These are phyloP conservation scores for Malus hybrid DNA, from an alignment of 331 rosid species.

Conservation along the genomic window DNA sequence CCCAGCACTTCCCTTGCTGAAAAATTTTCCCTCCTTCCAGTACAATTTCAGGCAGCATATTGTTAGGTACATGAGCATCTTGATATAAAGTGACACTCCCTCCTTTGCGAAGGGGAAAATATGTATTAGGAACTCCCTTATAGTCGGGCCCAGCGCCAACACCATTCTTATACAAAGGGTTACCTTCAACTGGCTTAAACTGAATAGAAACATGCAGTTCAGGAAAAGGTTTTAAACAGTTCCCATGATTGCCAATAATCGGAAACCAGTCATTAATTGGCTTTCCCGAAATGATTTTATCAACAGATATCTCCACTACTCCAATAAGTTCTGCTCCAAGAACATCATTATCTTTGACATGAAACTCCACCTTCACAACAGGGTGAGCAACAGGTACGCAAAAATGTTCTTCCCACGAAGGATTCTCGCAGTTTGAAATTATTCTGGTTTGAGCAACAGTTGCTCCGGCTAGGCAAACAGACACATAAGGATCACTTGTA, in stretches of 20 bases:
- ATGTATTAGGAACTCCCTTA: slow-evolving; percentile 46
- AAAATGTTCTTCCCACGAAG: slow-evolving; percentile 63
- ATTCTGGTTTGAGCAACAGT: slow-evolving; percentile 63
- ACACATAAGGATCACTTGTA: slow-evolving; percentile 76
- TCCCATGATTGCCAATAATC: slow-evolving; percentile 35
- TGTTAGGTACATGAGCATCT: slow-evolving; percentile 61
- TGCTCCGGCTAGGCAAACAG: slow-evolving; percentile 57
- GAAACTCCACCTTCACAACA: slow-evolving; percentile 39
- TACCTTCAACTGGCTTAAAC: slow-evolving; percentile 25
- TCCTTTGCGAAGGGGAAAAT: slow-evolving; percentile 65
- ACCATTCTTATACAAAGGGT: slow-evolving; percentile 15
- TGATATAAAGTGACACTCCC: slow-evolving; percentile 64
- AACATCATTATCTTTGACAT: slow-evolving; percentile 60
- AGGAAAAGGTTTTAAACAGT: slow-evolving; percentile 51
- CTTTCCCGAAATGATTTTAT: slow-evolving; percentile 35
- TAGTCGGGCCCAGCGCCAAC: slow-evolving; percentile 12
- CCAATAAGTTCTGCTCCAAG: slow-evolving; percentile 79
- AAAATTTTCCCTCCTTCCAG: slow-evolving; percentile 45
- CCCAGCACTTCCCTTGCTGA: slow-evolving; percentile 54
- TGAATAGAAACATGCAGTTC: slow-evolving; percentile 53
- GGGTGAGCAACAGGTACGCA: slow-evolving; percentile 67
- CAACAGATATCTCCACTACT: slow-evolving; percentile 47
- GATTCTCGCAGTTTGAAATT: slow-evolving; percentile 55
- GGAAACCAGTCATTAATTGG: slow-evolving; percentile 60
- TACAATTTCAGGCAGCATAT: slow-evolving; percentile 46